Evolutionary conservation across 495 filamentous ascomycete genomes (phyloP).

Genomic region (Astrocystis sublimbata): DNA sequence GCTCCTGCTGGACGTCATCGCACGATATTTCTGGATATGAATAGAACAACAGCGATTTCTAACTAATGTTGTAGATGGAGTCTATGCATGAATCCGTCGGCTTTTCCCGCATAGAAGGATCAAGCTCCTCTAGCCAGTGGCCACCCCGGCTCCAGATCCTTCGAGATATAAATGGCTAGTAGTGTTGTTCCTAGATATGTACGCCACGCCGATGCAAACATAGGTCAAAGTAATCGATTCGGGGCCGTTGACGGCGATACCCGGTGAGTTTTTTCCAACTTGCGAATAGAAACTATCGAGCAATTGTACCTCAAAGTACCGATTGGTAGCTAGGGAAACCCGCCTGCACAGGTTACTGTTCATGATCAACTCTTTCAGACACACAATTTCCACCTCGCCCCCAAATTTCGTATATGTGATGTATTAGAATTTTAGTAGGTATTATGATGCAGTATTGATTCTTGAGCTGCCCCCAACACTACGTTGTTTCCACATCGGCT

Average conservation of each 20-base stretch:
- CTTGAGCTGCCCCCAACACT: neutral
- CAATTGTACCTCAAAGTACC: neutral
- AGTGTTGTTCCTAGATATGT: neutral
- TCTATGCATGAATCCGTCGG: too few species aligned
- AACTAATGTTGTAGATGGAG: too few species aligned
- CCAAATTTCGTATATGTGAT: neutral
- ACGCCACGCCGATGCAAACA: neutral
- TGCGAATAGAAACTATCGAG: neutral
- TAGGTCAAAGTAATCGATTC: too few species aligned
- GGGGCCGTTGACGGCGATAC: too few species aligned
- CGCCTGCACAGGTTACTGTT: neutral
- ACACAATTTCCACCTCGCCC: neutral
- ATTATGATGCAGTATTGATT: neutral
- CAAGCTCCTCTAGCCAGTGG: neutral
- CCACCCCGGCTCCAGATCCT: neutral
- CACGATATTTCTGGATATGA: too few species aligned
- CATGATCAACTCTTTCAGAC: neutral
- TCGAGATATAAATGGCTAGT: constrained; percentile 12
- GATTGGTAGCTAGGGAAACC: neutral
- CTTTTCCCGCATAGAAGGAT: too few species aligned
- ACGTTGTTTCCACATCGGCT: too few species aligned
- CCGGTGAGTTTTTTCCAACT: too few species aligned
- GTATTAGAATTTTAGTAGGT: neutral
- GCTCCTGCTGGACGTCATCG: too few species aligned
- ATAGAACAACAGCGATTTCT: too few species aligned